A percentile compares a stretch with the other conserved stretches of the same genome.
Conservation (phyloP, 257 asterid species). For the Fraxinus excelsior region DNA sequence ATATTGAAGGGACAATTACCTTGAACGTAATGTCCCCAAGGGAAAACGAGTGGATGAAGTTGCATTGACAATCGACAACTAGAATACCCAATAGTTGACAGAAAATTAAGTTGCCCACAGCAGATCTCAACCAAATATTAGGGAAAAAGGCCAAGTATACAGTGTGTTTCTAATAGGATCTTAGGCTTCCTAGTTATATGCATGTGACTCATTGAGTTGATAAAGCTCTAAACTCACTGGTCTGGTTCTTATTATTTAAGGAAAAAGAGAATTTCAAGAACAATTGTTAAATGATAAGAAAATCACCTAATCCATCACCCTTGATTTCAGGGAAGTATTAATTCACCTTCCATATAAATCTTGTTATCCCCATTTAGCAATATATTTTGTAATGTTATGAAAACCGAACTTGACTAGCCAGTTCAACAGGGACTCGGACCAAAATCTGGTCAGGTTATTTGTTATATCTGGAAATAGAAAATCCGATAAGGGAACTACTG, state of each 20-base stretch:
- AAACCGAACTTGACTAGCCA: neutral
- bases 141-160: neutral
- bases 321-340: slow-evolving; percentile 10
- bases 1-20: neutral
- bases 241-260: neutral
- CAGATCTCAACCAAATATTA: slow-evolving; percentile 4
- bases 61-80: neutral
- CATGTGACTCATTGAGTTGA: neutral
- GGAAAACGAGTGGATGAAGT: neutral
- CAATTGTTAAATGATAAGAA: neutral
- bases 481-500: neutral
- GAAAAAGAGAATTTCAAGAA: too few relatives aligned
- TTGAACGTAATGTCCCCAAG: neutral
- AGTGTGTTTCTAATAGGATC: neutral
- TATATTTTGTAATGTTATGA: neutral
- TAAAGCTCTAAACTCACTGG: neutral
- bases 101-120: neutral
- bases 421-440: neutral
- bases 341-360: slow-evolving; percentile 9
- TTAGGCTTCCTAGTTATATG: slow-evolving; percentile 7
- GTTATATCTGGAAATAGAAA: neutral
- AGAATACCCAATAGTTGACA: slow-evolving; percentile 5
- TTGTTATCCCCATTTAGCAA: neutral
- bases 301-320: slow-evolving; percentile 7
- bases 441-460: neutral